A percentile compares a stretch with the other conserved stretches of the same genome.
phyloP scores from a whole-genome alignment of 495 filamentous ascomycete species.

The Penicillium argentinense region DNA sequence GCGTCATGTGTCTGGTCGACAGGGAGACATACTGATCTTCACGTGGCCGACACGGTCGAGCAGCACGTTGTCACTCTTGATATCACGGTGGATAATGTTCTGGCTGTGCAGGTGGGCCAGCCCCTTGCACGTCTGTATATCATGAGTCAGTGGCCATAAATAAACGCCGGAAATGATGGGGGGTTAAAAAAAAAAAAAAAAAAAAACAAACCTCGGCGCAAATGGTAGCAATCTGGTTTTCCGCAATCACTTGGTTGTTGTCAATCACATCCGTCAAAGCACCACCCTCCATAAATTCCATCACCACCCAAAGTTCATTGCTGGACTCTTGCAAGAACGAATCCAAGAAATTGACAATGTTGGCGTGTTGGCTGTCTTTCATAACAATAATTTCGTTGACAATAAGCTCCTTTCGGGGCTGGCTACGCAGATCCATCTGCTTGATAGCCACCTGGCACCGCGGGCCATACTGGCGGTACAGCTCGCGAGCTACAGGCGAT shows the following conservation, averaged over 20 bases:
- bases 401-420: constrained; percentile 96
- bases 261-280: constrained; percentile 98
- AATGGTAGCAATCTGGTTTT: constrained; percentile 97
- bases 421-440: constrained; percentile 98
- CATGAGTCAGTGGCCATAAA: background rate
- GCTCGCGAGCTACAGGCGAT: constrained; percentile 62
- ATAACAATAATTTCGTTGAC: constrained; percentile 99
- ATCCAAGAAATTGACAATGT: constrained; percentile 98
- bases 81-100: constrained; percentile 98
- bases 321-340: constrained; percentile 92
- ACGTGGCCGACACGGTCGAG: constrained; percentile 91
- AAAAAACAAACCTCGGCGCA: constrained; percentile 78
- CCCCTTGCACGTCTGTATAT: constrained; percentile 88
- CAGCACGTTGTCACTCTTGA: constrained; percentile 98
- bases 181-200: background rate
- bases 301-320: constrained; percentile 95
- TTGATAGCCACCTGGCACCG: constrained; percentile 93
- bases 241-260: constrained; percentile 85
- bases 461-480: constrained; percentile 66
- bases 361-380: constrained; percentile 96
- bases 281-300: constrained; percentile 99
- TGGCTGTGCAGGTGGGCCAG: constrained; percentile 91
- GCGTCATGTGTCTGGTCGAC: background rate
- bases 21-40: constrained; percentile 80
- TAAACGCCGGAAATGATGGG: too few relatives aligned